Evolutionary conservation across 164 flowering plant species (phyloP).

Genomic region (Piper betle): DNA sequence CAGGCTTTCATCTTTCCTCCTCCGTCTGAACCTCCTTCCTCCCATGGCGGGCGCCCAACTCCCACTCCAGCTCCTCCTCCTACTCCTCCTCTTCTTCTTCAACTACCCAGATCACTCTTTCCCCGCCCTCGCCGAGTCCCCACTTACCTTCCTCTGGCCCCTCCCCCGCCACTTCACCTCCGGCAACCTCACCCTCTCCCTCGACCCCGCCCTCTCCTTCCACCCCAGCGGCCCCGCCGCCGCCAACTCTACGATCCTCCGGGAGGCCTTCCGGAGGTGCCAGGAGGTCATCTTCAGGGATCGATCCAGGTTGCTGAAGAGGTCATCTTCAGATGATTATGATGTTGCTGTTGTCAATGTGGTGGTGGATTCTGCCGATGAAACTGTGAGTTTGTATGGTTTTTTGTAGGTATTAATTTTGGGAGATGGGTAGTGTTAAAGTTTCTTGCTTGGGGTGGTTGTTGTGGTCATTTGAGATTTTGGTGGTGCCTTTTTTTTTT

Average conservation of each 20-base stretch:
- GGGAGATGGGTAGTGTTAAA: no score
- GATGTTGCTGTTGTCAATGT: conserved; percentile 32
- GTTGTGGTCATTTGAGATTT: no score
- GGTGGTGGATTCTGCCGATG: conserved; percentile 18
- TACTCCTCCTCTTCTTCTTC: not conserved
- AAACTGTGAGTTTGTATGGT: conserved; percentile 14
- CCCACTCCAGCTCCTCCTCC: not conserved
- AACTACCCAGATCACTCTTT: not conserved
- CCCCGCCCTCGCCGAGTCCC: conserved; percentile 8
- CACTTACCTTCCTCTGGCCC: conserved; percentile 68
- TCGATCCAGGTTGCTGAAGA: conserved; percentile 7
- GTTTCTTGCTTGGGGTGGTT: no score
- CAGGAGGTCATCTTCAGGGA: conserved; percentile 42
- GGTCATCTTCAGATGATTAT: conserved; percentile 14
- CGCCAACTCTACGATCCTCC: conserved; percentile 27
- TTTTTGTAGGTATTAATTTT: not conserved
- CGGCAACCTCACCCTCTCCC: conserved; percentile 49
- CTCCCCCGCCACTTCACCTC: conserved; percentile 45
- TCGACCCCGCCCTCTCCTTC: conserved; percentile 62
- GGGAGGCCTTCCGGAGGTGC: conserved; percentile 55
- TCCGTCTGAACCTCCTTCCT: no score
- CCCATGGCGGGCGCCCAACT: no score
- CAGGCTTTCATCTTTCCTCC: no score
- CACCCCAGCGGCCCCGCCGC: conserved; percentile 35
- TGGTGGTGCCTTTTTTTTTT: no score